Evolutionary conservation across 2,329 filamentous ascomycete genomes (phyloP), one percentile per base, ranked within the genome.

Genomic region (Colletotrichum phormii): DNA sequence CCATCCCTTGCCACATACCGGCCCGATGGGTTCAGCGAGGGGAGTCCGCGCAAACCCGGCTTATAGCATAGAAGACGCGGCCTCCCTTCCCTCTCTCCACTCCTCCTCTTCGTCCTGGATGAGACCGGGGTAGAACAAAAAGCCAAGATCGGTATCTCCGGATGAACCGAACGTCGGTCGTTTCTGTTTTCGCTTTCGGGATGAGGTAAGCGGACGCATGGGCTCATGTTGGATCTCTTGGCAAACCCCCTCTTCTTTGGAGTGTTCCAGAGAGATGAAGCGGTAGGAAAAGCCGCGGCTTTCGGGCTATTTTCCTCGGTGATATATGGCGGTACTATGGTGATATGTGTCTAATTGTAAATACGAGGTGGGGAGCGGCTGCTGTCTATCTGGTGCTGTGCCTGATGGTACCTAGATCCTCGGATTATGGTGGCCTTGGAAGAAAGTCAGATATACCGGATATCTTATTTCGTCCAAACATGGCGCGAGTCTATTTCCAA

Each of bases 381-480:
- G 42, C 42, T n/a, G 42, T 24, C 29, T 59, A 22, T 2, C 57
- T 24, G 13, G 7, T 22, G 55, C 7, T 49, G 18, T 49, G n/a
- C 42, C 42, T 49, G 18, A 49, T 22, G 24, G 12, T 29, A 26
- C 51, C 37, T 33, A 63, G 37, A 63, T 37, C 37, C 31, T 46
- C 11, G 24, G 18, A 46, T 12, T 13, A 5, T 22, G 35, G 15
- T 51, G 42, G 24, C 24, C 13, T 55, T 6, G 18, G 18, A 49
- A 11, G 5, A 11, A 31, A 31, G 42, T 60, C 22, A 59, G 62
- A 70, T 46, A 53, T 15, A 54, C 46, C 24, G 33, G 42, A 35
- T 31, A 55, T 61, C n/a, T 55, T 57, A n/a, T 51, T 67, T 18
- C 68, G 12, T 71, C 46, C 46, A 46, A 67, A 67, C 22, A 18